Base-by-base conservation (phyloP, 306 rosid genomes). In the Dicorynia guianensis region DNA sequence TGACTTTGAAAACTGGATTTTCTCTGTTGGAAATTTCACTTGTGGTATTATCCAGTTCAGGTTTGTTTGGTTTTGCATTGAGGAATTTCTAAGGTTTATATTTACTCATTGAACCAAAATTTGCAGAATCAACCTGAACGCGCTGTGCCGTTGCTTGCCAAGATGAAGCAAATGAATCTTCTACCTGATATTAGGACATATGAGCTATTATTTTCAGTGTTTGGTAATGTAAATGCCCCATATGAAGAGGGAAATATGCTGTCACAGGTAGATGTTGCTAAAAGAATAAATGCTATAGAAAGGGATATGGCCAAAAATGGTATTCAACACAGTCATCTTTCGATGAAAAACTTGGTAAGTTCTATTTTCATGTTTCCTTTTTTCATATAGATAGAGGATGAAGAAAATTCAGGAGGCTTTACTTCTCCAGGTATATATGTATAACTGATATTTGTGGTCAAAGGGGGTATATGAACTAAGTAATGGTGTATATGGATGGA, bases 91-190 rank as follows among this genome's bases (percentile, higher is more conserved):
- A 64, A 14, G 53, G 54, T 18, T 84, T 79, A 54, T 69, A 8
- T 75, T 50, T 39, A 49, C 62, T 57, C 63, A 46, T 77, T 60
- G 18, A 50, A 38, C 79, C 63, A 69, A 73, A 80, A 75, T 76
- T 63, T 81, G 83, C 88, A 91, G 96, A 90, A 89, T 81, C 86
- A 83, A 79, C 97, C 94, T 61, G 98, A 93, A 78, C 88, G 85
- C 10, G 97, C 93, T 3, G 64, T 93, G 67, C 83, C 59, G 82
- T 85, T 87, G 75, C 81, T 93, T 8, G 90, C 88, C 76, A 91
- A 87, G 84, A 93, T 93, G 97, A 88, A 85, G 80, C 83, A 64
- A 57, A 66, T 82, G 35, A 80, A 88, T 59, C 44, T 88, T 71
- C 19, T 49, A 74, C 98, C 98, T 76, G 73, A 91, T 88, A 81